phyloP scores from a whole-genome alignment of 1,284 basidiomycete genomes.

The Gomphus sp. region DNA sequence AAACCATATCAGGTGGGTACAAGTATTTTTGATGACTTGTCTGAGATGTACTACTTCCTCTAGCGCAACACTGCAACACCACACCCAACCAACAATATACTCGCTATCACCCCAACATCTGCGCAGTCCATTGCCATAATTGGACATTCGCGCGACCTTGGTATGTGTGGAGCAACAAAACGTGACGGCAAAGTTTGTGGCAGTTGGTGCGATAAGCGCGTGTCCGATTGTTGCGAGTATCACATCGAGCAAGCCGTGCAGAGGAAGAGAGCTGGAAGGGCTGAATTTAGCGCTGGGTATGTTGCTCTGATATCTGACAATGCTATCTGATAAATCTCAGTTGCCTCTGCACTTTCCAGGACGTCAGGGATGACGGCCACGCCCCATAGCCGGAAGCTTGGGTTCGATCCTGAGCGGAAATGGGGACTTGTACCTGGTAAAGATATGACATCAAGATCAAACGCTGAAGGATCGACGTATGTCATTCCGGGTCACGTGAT shows the following conservation, averaged over 20 bases:
- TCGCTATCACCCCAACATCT: constrained; percentile 82
- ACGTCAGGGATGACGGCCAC: constrained; percentile 58
- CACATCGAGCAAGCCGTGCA: constrained; percentile 81
- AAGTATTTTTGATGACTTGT: neutral
- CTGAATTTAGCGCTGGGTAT: constrained; percentile 79
- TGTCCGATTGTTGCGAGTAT: constrained; percentile 76
- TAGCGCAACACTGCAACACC: constrained; percentile 47
- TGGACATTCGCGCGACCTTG: constrained; percentile 79
- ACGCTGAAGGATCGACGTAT: constrained; percentile 53
- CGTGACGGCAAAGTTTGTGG: constrained; percentile 76
- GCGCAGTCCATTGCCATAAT: constrained; percentile 75
- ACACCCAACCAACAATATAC: constrained; percentile 70
- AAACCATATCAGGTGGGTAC: constrained; percentile 68
- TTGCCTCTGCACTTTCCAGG: constrained; percentile 25
- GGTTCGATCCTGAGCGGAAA: constrained; percentile 56
- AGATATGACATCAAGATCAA: constrained; percentile 18
- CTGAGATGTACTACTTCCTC: neutral
- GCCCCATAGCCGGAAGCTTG: constrained; percentile 34
- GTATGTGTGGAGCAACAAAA: constrained; percentile 69
- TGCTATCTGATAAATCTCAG: constrained; percentile 5
- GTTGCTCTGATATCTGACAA: constrained; percentile 17
- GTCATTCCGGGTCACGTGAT: constrained; percentile 71
- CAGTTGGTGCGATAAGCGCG: constrained; percentile 80
- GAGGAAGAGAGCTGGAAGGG: constrained; percentile 55
- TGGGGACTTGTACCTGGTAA: constrained; percentile 63